Base-by-base conservation (phyloP, 2,329 filamentous ascomycete species). In the Exophiala xenobiotica region DNA sequence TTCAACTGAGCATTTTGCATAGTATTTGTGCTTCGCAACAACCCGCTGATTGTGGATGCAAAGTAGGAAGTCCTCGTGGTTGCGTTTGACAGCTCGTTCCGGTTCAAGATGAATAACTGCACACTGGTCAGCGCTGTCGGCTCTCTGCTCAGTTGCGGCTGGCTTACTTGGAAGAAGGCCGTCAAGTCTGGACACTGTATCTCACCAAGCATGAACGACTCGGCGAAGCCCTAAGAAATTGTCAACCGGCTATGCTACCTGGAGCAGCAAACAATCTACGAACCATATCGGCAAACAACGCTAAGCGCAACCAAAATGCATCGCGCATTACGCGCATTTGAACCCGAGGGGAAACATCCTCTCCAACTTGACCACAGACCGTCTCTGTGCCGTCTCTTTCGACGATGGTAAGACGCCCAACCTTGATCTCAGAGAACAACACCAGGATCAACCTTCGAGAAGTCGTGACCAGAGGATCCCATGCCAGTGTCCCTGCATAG, bases 151-250 rank as follows among this genome's bases (percentile, higher is more conserved):
- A 23, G 19, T 31, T 43, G 39, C 8, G 9, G 11, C 8, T 18
- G 26, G 22, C 46, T 53, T 24, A 56, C 41, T 35, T 80, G 78
- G 66, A 90, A 88, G 64, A 89, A 87, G 2, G 77, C 76, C 1
- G 82, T 83, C 59, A 90, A 65, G 64, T 88, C 79, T 8, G 78
- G 70, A 53, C 85, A 88, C 45, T 82, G 79, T 22, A 88, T 76
- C 65, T 89, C 85, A 38, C 82, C 82, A 12, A 88, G 74, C 83
- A 89, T 88, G 63, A 86, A 88, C 22, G 83, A 80, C 65, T 87
- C 82, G 9, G 85, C 81, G 57, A 89, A 87, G 2, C 86, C 86
- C 73, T 75, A 46, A 22, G 18, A 4, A 6, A 33, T 19, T 27
- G 19, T 27, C 46, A 24, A 45, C 23, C 38, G 9, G 16, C 37